Evolutionary conservation across 192 early-diverging fungal genomes (phyloP), one percentile per base, ranked within the genome.

Genomic region (Gaertneriomyces sp.): DNA sequence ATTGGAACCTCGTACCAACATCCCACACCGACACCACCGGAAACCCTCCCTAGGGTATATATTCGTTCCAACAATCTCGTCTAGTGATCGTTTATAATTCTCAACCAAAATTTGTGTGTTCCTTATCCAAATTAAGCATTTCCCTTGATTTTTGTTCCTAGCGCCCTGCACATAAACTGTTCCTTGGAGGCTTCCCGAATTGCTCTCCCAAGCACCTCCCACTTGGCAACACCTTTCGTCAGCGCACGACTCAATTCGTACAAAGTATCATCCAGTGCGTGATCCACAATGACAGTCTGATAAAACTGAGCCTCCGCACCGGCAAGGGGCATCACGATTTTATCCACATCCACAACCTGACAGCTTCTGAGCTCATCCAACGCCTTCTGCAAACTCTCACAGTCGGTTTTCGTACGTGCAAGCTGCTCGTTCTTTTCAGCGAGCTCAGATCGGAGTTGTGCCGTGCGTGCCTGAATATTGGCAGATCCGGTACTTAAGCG

Each of bases 231-330:
- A 33, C 25, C 25, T 33, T 33, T 33, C 25, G 25, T 33, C 45
- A 97, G 73, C 5, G 93, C 91, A 66, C 87, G 84, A 17, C 87
- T 83, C 49, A 97, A 73, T 40, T 86, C 82, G 68, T 94, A 94
- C 47, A 94, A 82, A 6, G 89, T 85, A 62, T 97, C 94, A 54
- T 93, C 91, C 45, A 93, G 86, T 0, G 93, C 92, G 51, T 89
- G 87, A 55, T 94, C 93, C 58, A 95, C 93, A 20, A 89, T 92
- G 2, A 94, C 87, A 70, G 92, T 66, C 14, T 93, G 90, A 63
- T 93, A 88, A 47, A 96, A 79, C 91, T 96, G 56, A 41, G 44
- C 46, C 38, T 44, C 16, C 11, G 14, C 39, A 6, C 38, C n/a
- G 5, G 5, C 4, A 39, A 44, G 44, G 12, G 25, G 58, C 58